Conservation (phyloP, 495 filamentous ascomycete species). For the Penicillium egyptiacum region DNA sequence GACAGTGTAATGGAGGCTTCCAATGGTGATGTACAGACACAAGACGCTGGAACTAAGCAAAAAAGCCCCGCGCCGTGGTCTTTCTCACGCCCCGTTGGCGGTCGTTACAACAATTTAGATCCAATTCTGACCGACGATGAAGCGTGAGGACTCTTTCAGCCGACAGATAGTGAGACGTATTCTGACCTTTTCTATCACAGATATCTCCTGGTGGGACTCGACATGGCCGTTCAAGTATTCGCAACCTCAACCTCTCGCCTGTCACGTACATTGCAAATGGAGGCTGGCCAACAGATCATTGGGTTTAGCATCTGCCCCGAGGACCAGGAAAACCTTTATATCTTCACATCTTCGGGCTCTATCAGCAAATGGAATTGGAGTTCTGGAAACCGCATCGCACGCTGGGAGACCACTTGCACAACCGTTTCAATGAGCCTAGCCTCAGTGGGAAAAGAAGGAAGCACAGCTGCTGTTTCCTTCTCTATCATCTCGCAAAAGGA, state of each 20-base stretch:
- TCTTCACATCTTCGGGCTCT: conserved; percentile 63
- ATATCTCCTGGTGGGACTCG: conserved; percentile 65
- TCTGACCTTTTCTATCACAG: conserved; percentile 44
- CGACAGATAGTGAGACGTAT: conserved; percentile 2
- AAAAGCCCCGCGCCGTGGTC: conserved; percentile 31
- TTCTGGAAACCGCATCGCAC: conserved; percentile 48
- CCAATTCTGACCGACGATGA: conserved; percentile 79
- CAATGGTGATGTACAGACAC: conserved; percentile 4
- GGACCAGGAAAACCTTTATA: conserved; percentile 61
- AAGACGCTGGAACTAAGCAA: conserved; percentile 12
- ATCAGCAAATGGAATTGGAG: conserved; percentile 79
- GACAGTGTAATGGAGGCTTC: not conserved
- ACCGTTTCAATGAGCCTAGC: conserved; percentile 27
- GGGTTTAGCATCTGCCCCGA: conserved; percentile 60
- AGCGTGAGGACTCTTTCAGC: conserved; percentile 54
- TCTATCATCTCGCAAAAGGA: conserved; percentile 28
- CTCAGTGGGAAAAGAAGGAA: conserved; percentile 15
- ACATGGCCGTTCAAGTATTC: conserved; percentile 72
- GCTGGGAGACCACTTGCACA: conserved; percentile 44
- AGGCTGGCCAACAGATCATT: conserved; percentile 38
- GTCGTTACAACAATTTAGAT: conserved; percentile 58
- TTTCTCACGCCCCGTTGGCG: conserved; percentile 35
- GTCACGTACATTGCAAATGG: conserved; percentile 55
- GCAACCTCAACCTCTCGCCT: conserved; percentile 77
- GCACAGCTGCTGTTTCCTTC: conserved; percentile 14